phyloP scores from a whole-genome alignment of 2,329 filamentous ascomycete genomes.

The Aspergillus transmontanensis region DNA sequence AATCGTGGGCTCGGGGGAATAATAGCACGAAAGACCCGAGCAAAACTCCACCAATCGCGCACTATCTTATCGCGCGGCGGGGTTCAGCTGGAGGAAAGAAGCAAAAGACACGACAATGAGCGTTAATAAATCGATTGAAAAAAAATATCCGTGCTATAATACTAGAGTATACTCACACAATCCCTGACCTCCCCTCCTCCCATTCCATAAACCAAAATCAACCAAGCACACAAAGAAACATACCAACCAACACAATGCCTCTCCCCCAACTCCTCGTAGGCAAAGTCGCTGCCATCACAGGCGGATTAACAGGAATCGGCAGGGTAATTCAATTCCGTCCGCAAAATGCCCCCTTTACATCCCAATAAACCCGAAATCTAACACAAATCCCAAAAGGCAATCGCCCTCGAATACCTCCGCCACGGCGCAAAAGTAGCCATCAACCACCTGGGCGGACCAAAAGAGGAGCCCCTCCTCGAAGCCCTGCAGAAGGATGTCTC shows the following conservation, averaged over 20 bases:
- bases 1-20: constrained; percentile 31
- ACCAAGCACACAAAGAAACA: neutral
- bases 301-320: constrained; percentile 83
- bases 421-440: constrained; percentile 79
- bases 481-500: constrained; percentile 33
- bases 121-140: neutral
- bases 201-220: neutral
- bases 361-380: neutral
- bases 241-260: constrained; percentile 25
- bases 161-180: neutral
- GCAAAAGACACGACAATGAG: neutral
- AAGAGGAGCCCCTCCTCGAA: constrained; percentile 34
- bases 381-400: constrained; percentile 53
- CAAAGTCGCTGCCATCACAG: constrained; percentile 85
- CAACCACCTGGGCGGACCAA: constrained; percentile 67
- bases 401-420: constrained; percentile 74
- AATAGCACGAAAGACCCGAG: constrained; percentile 33
- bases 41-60: constrained; percentile 19
- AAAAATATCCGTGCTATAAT: neutral
- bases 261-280: constrained; percentile 60
- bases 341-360: neutral
- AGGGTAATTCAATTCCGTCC: constrained; percentile 43
- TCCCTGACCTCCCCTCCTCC: neutral
- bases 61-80: constrained; percentile 23
- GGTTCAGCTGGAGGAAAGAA: constrained; percentile 4